Percentiles rank a stretch among this genome's conserved stretches.
Conservation (phyloP, 2,329 filamentous ascomycete species). For the Paracoccidioides brasiliensis region DNA sequence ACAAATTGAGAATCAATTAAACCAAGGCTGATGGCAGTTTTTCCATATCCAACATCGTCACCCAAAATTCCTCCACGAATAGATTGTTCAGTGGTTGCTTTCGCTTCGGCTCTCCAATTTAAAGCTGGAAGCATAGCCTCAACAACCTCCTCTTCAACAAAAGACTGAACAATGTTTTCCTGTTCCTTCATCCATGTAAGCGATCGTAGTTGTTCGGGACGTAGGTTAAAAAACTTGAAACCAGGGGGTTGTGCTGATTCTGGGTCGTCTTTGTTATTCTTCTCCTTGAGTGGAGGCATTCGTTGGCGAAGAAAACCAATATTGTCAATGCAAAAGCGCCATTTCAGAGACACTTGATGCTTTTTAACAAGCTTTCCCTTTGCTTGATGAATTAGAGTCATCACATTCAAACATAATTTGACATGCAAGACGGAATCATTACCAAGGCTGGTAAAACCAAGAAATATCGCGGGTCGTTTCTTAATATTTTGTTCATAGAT, state of each 20-base stretch:
- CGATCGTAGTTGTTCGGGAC: slow-evolving; percentile 41
- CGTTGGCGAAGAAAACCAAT: slow-evolving; percentile 19
- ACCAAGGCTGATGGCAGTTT: slow-evolving; percentile 48
- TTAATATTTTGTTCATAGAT: slow-evolving; percentile 41
- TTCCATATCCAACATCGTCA: slow-evolving; percentile 54
- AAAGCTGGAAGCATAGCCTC: slow-evolving; percentile 40
- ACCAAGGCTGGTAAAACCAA: slow-evolving; percentile 25
- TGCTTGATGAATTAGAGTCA: slow-evolving; percentile 26
- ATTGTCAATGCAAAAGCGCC: slow-evolving; percentile 39
- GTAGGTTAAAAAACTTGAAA: slow-evolving; percentile 29
- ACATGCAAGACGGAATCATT: slow-evolving; percentile 23
- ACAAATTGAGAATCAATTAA: slow-evolving; percentile 39
- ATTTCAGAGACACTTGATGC: slow-evolving; percentile 19
- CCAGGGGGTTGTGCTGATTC: slow-evolving; percentile 21
- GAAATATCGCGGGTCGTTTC: slow-evolving; percentile 31
- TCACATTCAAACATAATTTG: slow-evolving; percentile 26
- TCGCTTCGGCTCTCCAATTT: slow-evolving; percentile 46
- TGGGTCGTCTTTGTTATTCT: slow-evolving; percentile 30
- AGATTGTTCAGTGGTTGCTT: slow-evolving; percentile 17
- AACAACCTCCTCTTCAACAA: slow-evolving; percentile 43
- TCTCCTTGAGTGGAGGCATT: slow-evolving; percentile 31
- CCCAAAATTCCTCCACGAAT: slow-evolving; percentile 50
- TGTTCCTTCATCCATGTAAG: slow-evolving; percentile 48
- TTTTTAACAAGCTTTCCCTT: slow-evolving; percentile 15
- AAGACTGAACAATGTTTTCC: slow-evolving; percentile 33